Percentiles rank a stretch among this genome's conserved stretches.
Conservation (phyloP, 768 basidiomycete species). For the Cubamyces sp. region DNA sequence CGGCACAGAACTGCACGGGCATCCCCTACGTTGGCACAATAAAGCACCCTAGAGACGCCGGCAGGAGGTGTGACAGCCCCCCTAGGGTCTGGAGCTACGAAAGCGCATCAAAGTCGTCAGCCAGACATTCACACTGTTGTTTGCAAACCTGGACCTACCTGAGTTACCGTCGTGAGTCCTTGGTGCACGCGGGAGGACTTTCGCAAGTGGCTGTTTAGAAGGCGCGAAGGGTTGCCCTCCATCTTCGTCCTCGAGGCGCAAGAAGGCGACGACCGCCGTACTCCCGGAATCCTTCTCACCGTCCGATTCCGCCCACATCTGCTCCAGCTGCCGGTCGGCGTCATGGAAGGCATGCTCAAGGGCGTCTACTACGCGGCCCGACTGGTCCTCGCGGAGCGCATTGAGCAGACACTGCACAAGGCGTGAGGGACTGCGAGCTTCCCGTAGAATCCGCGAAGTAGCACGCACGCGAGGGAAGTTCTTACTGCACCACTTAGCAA, state of each 20-base stretch:
- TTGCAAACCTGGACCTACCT: conserved; percentile 44
- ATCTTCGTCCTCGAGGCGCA: conserved; percentile 84
- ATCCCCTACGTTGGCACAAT: conserved; percentile 96
- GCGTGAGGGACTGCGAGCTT: conserved; percentile 8
- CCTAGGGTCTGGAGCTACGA: conserved; percentile 2
- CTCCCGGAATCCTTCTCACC: conserved; percentile 96
- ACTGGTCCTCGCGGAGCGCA: conserved; percentile 60
- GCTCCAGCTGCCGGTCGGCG: conserved; percentile 84
- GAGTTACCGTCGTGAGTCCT: conserved; percentile 47
- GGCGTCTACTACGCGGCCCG: conserved; percentile 74
- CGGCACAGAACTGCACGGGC: conserved; percentile 93
- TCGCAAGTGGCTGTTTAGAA: conserved; percentile 20
- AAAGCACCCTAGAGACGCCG: conserved; percentile 74
- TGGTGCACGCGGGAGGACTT: conserved; percentile 35
- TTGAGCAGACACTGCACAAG: conserved; percentile 60
- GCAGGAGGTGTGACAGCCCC: conserved; percentile 29
- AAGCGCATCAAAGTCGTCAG: conserved; percentile 20
- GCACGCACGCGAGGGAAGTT: conserved; percentile 85
- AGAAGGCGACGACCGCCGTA: conserved; percentile 94
- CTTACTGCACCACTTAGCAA: conserved; percentile 97
- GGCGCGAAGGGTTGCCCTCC: conserved; percentile 71
- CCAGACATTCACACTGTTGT: neutral
- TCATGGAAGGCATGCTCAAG: conserved; percentile 93
- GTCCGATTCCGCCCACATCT: conserved; percentile 80
- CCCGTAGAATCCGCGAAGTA: neutral